phyloP scores from a whole-genome alignment of 2,329 filamentous ascomycete genomes.

The Diplodia seriata region DNA sequence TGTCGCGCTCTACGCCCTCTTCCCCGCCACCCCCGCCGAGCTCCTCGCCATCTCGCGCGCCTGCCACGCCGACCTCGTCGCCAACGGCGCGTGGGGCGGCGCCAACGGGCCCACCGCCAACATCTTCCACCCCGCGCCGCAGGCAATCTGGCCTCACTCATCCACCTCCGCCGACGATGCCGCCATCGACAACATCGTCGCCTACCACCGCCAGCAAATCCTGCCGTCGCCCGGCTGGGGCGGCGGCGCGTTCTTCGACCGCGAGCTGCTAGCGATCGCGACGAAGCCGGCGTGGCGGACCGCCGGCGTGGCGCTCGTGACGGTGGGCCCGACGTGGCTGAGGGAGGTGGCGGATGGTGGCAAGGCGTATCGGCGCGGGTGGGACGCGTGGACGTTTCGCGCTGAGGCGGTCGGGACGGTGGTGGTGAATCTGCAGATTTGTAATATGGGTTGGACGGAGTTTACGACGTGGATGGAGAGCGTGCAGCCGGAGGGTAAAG shows the following conservation, averaged over 20 bases:
- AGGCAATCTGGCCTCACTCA: not conserved
- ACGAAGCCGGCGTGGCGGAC: not conserved
- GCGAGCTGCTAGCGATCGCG: not conserved
- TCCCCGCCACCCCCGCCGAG: constrained; percentile 7
- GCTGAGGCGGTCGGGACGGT: not conserved
- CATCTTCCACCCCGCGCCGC: not conserved
- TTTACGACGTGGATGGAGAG: not conserved
- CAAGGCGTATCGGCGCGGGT: not conserved
- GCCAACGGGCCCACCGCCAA: not conserved
- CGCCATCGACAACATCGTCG: not conserved
- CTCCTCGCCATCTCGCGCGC: not conserved
- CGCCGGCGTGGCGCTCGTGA: not conserved
- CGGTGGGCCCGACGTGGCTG: not conserved
- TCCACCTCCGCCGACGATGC: not conserved
- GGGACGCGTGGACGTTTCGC: not conserved
- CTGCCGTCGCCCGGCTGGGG: not conserved
- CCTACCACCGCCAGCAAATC: not conserved
- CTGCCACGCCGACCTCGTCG: not conserved
- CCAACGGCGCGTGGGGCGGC: not conserved
- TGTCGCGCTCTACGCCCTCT: constrained; percentile 4
- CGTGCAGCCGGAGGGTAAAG: not conserved
- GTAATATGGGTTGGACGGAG: not conserved
- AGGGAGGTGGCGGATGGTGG: not conserved
- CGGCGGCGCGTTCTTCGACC: not conserved
- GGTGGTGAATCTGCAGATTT: not conserved